Evolutionary conservation across 441 rosid species (phyloP), one percentile per base, ranked within the genome.

Genomic region (Erodium chrysanthum): DNA sequence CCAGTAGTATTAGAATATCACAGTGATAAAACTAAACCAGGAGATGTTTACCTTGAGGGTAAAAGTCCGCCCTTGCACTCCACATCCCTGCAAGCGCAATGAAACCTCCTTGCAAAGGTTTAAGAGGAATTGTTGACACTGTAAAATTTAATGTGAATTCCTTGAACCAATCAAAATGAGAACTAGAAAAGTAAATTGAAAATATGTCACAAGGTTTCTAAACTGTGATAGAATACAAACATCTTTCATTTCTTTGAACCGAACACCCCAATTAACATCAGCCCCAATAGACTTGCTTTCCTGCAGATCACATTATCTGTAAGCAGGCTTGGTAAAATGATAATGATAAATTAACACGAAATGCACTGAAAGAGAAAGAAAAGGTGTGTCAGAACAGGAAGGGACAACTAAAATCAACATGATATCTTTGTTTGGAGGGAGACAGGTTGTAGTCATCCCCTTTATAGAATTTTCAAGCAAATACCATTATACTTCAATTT

Each of bases 201-300:
- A 17, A 64, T 29, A 35, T 20, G 44, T 52, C 40, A 54, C 7
- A 54, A 70, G 67, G 62, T 61, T 54, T 77, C 64, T 15, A 56
- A 18, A 66, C 69, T 72, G 67, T 59, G 73, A 17, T 54, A 72
- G 65, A 76, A 72, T 73, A 82, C 90, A 66, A 4, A 92, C 98
- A 78, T 93, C 88, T 76, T 89, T 85, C 73, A 75, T 82, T 78
- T 85, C 84, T 77, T 74, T 88, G 74, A 91, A 93, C 77, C 97
- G 82, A 70, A 93, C 95, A 44, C 98, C 98, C 98, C 96, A 93
- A 68, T 91, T 93, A 66, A 91, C 97, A 79, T 93, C 97, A 69
- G 97, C 97, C 14, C 96, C 97, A 72, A 93, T 75, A 66, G 96
- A 89, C 85, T 93, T 93, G 78, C 84, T 85, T 80, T 89, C 97